Evolutionary conservation across 2,329 filamentous ascomycete genomes (phyloP).

Genomic region (Trichoderma gracile): DNA sequence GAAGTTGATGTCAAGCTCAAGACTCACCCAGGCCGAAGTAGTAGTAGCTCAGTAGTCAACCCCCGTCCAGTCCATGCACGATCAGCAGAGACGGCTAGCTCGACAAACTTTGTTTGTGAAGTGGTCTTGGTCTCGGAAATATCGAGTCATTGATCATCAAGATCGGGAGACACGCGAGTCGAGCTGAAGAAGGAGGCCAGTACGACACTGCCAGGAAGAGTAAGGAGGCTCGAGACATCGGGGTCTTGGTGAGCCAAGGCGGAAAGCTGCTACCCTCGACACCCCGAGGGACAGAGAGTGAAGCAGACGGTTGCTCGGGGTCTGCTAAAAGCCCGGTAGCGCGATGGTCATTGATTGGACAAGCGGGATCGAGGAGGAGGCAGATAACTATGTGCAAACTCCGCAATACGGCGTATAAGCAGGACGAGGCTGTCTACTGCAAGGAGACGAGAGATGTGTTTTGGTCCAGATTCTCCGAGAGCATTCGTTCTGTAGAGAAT

Average conservation of each 20-base stretch:
- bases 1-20: not conserved
- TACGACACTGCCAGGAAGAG: not conserved
- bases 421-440: not conserved
- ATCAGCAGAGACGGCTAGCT: not conserved
- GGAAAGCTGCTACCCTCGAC: constrained; percentile 4
- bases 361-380: constrained; percentile 7
- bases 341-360: constrained; percentile 9
- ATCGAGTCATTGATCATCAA: constrained; percentile 14
- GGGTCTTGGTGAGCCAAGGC: not conserved
- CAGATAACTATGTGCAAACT: not conserved
- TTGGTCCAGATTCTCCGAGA: no score
- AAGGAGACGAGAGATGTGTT: no score
- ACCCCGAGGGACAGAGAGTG: not conserved
- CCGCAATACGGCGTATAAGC: not conserved
- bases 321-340: not conserved
- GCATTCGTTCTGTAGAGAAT: not conserved
- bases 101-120: constrained; percentile 8
- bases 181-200: not conserved
- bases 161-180: not conserved
- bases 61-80: not conserved
- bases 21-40: not conserved
- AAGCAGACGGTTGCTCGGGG: constrained; percentile 1
- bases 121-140: not conserved
- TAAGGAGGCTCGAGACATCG: not conserved
- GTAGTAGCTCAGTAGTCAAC: not conserved